Conservation (phyloP, 2,329 filamentous ascomycete genomes). For the Paecilomyces sp. region DNA sequence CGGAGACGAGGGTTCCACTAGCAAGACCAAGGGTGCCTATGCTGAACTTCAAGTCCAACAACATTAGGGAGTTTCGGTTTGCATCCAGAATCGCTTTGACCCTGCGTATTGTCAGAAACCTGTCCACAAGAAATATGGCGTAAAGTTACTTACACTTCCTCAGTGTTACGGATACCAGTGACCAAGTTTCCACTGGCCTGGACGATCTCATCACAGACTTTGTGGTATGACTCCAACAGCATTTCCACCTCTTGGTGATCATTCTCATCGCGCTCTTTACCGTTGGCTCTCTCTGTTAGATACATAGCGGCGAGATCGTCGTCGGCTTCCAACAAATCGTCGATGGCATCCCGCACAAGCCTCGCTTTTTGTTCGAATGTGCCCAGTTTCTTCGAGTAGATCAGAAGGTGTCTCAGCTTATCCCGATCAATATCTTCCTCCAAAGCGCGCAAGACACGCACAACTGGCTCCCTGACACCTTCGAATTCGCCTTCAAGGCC, state of each 20-base stretch:
- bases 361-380: slow-evolving; percentile 97
- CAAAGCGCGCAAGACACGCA: slow-evolving; percentile 77
- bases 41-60: slow-evolving; percentile 92
- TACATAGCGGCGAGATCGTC: slow-evolving; percentile 96
- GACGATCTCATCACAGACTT: slow-evolving; percentile 95
- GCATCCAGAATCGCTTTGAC: slow-evolving; percentile 96
- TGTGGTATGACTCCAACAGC: slow-evolving; percentile 94
- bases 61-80: slow-evolving; percentile 96
- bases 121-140: background rate
- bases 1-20: slow-evolving; percentile 88
- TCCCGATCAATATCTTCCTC: slow-evolving; percentile 96
- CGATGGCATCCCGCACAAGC: slow-evolving; percentile 87
- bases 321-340: slow-evolving; percentile 91
- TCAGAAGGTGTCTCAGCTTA: slow-evolving; percentile 81
- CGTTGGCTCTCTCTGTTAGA: slow-evolving; percentile 75
- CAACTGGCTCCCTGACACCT: slow-evolving; percentile 84
- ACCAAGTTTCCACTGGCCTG: slow-evolving; percentile 91
- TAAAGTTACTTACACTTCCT: slow-evolving; percentile 71
- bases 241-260: slow-evolving; percentile 97
- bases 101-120: slow-evolving; percentile 39
- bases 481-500: slow-evolving; percentile 93
- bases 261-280: slow-evolving; percentile 65
- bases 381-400: slow-evolving; percentile 90
- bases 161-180: slow-evolving; percentile 91
- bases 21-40: slow-evolving; percentile 92